phyloP scores from a whole-genome alignment of 1,284 basidiomycete species.

The Ganoderma sp. region DNA sequence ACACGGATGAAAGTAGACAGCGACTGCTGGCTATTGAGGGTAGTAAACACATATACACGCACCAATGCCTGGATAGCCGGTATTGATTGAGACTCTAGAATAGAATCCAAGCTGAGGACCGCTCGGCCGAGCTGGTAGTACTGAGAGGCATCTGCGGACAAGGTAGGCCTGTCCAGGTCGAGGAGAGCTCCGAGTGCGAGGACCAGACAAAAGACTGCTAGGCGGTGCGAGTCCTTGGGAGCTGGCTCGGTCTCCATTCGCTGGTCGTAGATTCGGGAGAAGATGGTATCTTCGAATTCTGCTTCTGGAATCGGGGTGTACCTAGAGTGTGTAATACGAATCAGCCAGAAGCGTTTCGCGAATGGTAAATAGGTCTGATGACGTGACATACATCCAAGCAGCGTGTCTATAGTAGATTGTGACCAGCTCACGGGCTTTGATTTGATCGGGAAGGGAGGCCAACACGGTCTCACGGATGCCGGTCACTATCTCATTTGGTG shows the following conservation, averaged over 20 bases:
- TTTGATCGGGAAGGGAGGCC: constrained; percentile 51
- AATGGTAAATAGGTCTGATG: constrained; percentile 2
- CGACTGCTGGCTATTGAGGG: neutral
- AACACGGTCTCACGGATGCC: constrained; percentile 52
- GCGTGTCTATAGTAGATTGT: constrained; percentile 66
- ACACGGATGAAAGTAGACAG: constrained; percentile 30
- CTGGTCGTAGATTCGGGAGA: constrained; percentile 57
- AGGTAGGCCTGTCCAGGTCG: constrained; percentile 54
- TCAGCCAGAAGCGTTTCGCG: constrained; percentile 13
- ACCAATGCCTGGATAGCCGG: constrained; percentile 69
- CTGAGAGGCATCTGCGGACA: constrained; percentile 57
- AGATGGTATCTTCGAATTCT: constrained; percentile 59
- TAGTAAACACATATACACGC: constrained; percentile 34
- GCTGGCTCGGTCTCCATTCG: constrained; percentile 46
- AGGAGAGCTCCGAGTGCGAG: constrained; percentile 44
- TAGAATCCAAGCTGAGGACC: constrained; percentile 62
- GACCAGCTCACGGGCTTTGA: constrained; percentile 51
- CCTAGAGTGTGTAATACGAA: constrained; percentile 43
- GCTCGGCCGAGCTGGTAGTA: constrained; percentile 67
- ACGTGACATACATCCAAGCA: constrained; percentile 66
- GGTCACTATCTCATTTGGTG: constrained; percentile 49
- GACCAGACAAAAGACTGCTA: constrained; percentile 45
- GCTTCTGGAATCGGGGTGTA: constrained; percentile 63
- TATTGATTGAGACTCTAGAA: constrained; percentile 67
- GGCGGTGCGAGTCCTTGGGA: constrained; percentile 52